Base-by-base conservation (phyloP, 2,329 filamentous ascomycete genomes). In the Aspergillus ochraceoroseus region DNA sequence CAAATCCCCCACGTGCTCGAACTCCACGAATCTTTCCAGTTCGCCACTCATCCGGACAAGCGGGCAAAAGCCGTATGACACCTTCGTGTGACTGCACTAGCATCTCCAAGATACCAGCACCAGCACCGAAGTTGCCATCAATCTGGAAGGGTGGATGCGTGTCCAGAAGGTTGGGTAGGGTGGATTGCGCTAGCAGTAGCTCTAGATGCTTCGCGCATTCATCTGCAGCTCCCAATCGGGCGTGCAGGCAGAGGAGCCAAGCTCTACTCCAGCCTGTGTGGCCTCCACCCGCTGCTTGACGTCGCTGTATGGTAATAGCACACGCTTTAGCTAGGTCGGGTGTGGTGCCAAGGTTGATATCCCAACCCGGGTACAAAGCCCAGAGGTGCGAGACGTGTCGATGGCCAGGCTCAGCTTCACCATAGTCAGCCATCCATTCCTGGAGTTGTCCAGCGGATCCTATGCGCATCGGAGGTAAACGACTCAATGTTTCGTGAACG, bases 241-340 rank as follows among this genome's bases (percentile, higher is more conserved):
- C 71, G 36, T 71, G 70, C 26, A 74, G 57, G 27, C 68, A 71
- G n/a, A 74, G 57, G 0, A 71, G 54, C 72, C 72, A 76, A 4
- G 70, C 71, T 11, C 70, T 62, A 3, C 70, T 72, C 73, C 73
- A 76, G 0, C 73, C 73, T 0, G 72, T 76, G 36, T 72, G 66
- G 0, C 70, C 73, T 3, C 70, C 67, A 7, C 67, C 68, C 31
- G 66, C 52, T n/a, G 56, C 49, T 5, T 61, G 63, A n/a, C 57
- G 57, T 44, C 44, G 45, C 32, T 38, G 41, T 18, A 60, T 41
- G 5, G 48, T 47, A 13, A 49, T 52, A 18, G 45, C 43, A 5
- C 60, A 62, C 1, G 63, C 63, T 4, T 49, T 44, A 8, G 61
- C 55, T 2, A 66, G 54, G 5, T 50, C 57, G 7, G 56, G 59